Conservation (phyloP, 257 asterid genomes). For the Solanum lycopersicoides region DNA sequence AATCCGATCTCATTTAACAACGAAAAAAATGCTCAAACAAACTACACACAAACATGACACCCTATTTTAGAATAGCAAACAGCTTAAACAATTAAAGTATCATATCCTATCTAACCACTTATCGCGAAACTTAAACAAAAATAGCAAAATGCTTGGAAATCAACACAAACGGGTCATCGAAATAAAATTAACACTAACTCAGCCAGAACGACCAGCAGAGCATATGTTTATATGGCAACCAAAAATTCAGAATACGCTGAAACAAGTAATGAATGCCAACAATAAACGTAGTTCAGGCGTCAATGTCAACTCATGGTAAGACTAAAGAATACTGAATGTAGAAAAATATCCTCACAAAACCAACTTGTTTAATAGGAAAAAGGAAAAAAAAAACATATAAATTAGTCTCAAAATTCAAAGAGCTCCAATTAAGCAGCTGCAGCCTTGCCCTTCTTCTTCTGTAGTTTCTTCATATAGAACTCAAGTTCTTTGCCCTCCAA, state of each 20-base stretch:
- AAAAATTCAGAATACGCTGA: not conserved
- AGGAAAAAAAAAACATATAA: not conserved
- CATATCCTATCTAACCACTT: too few relatives aligned
- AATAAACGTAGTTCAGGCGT: not conserved
- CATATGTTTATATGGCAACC: not conserved
- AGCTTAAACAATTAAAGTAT: too few relatives aligned
- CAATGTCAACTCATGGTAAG: not conserved
- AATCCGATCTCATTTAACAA: not conserved
- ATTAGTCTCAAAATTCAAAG: not conserved
- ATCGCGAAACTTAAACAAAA: too few relatives aligned
- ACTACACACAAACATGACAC: too few relatives aligned
- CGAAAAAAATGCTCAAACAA: too few relatives aligned
- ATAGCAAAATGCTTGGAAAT: not conserved
- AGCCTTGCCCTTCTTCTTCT: slow-evolving; percentile 24
- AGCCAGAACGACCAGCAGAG: not conserved
- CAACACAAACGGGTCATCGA: not conserved
- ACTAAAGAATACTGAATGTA: not conserved
- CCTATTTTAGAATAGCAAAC: too few relatives aligned
- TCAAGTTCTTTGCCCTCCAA: slow-evolving; percentile 31
- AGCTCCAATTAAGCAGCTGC: slow-evolving; percentile 1
- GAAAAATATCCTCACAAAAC: not conserved
- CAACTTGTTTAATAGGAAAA: not conserved
- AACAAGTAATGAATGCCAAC: not conserved
- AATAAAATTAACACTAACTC: not conserved
- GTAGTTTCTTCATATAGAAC: slow-evolving; percentile 26